Percentiles rank a stretch among this genome's conserved stretches.
Evolutionary conservation across 768 basidiomycete species (phyloP).

Genomic region (Lyophyllum decastes): DNA sequence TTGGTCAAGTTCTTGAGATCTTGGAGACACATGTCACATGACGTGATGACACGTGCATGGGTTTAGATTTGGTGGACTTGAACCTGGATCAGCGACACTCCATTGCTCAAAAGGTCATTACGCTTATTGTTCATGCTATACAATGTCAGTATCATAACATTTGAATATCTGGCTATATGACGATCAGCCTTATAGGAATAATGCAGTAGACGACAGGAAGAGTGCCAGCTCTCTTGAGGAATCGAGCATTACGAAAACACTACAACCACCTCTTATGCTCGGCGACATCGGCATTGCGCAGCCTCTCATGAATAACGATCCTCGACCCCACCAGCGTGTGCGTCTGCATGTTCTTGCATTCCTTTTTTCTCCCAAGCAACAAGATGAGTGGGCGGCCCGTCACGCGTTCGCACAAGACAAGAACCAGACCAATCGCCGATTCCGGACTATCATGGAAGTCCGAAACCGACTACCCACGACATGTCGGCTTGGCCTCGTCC

Average conservation of each 20-base stretch:
- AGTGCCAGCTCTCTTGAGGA: background rate
- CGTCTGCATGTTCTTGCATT: background rate
- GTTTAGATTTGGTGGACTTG: too few species aligned
- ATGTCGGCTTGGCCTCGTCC: background rate
- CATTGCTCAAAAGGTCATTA: too few species aligned
- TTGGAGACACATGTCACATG: too few species aligned
- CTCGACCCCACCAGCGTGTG: background rate
- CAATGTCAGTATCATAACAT: too few species aligned
- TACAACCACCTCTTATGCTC: background rate
- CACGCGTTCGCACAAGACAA: background rate
- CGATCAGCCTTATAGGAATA: background rate
- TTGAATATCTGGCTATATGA: too few species aligned
- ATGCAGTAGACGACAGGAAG: background rate
- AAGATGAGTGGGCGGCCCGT: background rate
- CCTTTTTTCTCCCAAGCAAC: background rate
- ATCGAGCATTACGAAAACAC: background rate
- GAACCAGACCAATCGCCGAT: background rate
- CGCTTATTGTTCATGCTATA: too few species aligned
- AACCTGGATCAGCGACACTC: too few species aligned
- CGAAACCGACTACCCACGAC: background rate
- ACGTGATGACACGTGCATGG: too few species aligned
- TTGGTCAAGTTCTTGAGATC: too few species aligned
- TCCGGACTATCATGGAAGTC: background rate
- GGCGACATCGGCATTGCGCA: background rate
- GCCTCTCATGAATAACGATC: background rate